phyloP scores from a whole-genome alignment of 108 stramenopile genomes.

The Fragilariopsis cylindrus region DNA sequence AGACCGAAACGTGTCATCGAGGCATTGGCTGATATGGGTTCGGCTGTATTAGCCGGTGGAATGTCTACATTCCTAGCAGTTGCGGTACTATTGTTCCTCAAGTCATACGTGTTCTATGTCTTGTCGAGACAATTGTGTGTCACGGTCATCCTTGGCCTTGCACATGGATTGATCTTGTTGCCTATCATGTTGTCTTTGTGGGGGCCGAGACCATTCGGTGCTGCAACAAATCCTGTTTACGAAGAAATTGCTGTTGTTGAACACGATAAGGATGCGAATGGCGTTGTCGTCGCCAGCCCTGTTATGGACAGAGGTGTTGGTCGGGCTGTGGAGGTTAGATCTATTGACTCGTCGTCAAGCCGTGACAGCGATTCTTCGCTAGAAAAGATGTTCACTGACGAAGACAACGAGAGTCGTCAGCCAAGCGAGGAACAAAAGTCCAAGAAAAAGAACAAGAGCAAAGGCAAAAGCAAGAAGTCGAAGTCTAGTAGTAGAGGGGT shows the following conservation, averaged over 20 bases:
- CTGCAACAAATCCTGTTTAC: constrained; percentile 40
- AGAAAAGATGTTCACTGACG: no score
- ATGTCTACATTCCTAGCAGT: constrained; percentile 79
- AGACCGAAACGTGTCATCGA: constrained; percentile 52
- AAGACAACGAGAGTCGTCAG: no score
- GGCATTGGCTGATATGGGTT: constrained; percentile 73
- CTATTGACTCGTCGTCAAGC: no score
- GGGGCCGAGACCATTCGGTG: constrained; percentile 57
- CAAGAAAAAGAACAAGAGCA: no score
- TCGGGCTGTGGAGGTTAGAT: no score
- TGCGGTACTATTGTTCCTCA: constrained; percentile 58
- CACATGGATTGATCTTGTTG: constrained; percentile 66
- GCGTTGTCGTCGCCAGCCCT: no score
- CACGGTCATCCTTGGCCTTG: constrained; percentile 58
- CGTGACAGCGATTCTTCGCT: no score
- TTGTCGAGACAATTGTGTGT: constrained; percentile 72
- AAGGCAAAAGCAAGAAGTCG: no score
- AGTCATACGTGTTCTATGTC: constrained; percentile 62
- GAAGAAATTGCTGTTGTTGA: neutral
- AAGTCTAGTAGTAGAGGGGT: no score
- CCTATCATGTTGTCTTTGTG: constrained; percentile 63
- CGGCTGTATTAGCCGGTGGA: constrained; percentile 71
- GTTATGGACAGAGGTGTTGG: no score
- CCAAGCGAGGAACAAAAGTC: no score
- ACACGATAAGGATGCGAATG: no score